Conservation (phyloP, 2,329 filamentous ascomycete genomes). For the Diaporthe aspalathi region DNA sequence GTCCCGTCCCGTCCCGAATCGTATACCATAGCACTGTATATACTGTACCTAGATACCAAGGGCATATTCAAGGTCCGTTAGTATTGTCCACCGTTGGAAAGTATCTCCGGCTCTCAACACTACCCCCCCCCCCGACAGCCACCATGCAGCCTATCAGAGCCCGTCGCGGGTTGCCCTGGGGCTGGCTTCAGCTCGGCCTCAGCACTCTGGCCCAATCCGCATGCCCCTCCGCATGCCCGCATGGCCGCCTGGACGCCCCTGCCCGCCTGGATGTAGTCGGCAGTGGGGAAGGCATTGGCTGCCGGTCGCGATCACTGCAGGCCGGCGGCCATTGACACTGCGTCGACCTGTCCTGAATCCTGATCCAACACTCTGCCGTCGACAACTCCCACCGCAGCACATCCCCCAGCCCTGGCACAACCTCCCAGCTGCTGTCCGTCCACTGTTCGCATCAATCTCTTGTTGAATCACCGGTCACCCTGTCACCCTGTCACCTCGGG, state of each 20-base stretch:
- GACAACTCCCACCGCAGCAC: constrained; percentile 6
- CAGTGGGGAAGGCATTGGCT: not conserved
- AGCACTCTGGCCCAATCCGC: not conserved
- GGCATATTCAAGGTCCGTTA: too few relatives aligned
- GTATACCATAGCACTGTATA: not conserved
- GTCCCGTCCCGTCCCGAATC: not conserved
- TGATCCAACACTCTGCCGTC: constrained; percentile 22
- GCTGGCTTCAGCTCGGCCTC: not conserved
- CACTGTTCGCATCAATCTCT: not conserved
- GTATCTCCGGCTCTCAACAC: not conserved
- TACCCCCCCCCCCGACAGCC: too few relatives aligned
- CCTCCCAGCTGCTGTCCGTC: not conserved
- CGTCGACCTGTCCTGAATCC: constrained; percentile 21
- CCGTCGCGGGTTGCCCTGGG: constrained; percentile 2
- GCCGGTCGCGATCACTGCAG: constrained; percentile 19
- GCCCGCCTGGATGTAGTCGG: not conserved
- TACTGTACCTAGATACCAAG: too few relatives aligned
- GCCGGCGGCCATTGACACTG: constrained; percentile 4
- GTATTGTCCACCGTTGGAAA: not conserved
- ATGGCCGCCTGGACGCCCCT: too few relatives aligned
- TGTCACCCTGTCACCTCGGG: not conserved
- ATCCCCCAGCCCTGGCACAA: not conserved
- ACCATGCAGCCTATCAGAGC: constrained; percentile 13
- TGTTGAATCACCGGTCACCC: too few relatives aligned
- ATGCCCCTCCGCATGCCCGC: too few relatives aligned